A percentile compares a stretch with the other conserved stretches of the same genome.
Conservation (phyloP, 192 early-diverging fungal genomes). For the Gamsiella multidivaricata region DNA sequence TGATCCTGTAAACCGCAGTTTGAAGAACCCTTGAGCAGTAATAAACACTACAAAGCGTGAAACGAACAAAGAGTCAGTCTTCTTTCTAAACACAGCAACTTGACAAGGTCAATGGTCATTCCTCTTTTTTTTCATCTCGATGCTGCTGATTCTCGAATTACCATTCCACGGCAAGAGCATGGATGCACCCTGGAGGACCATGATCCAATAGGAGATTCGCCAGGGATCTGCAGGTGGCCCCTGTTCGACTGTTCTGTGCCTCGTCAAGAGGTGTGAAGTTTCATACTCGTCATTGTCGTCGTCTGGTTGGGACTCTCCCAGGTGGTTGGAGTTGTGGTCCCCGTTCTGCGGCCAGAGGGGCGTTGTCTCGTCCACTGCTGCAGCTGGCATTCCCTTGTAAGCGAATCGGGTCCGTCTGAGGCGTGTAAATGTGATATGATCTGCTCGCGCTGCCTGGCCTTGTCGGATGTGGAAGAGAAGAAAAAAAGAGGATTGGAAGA, state of each 20-base stretch:
- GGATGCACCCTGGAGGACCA: constrained; percentile 79
- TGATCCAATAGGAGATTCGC: constrained; percentile 68
- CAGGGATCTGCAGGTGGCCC: constrained; percentile 59
- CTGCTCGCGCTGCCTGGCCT: no score
- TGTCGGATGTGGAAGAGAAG: neutral
- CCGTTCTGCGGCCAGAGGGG: constrained; percentile 26
- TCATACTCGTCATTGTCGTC: constrained; percentile 6
- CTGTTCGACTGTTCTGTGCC: constrained; percentile 19
- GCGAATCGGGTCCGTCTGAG: no score
- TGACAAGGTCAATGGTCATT: neutral
- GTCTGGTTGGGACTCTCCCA: constrained; percentile 1
- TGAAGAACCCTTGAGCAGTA: constrained; percentile 81
- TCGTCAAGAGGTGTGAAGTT: neutral
- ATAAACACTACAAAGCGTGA: constrained; percentile 71
- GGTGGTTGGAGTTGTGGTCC: constrained; percentile 18
- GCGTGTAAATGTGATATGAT: no score
- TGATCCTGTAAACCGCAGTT: constrained; percentile 68
- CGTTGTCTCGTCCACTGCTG: constrained; percentile 39
- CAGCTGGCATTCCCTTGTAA: constrained; percentile 16
- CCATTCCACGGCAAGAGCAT: constrained; percentile 86
- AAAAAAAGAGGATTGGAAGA: neutral
- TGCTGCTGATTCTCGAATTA: no score
- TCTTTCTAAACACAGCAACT: neutral
- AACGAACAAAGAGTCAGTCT: neutral
- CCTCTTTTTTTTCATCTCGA: no score